phyloP scores from a whole-genome alignment of 2,329 filamentous ascomycete genomes.

The Didymella pinodella region DNA sequence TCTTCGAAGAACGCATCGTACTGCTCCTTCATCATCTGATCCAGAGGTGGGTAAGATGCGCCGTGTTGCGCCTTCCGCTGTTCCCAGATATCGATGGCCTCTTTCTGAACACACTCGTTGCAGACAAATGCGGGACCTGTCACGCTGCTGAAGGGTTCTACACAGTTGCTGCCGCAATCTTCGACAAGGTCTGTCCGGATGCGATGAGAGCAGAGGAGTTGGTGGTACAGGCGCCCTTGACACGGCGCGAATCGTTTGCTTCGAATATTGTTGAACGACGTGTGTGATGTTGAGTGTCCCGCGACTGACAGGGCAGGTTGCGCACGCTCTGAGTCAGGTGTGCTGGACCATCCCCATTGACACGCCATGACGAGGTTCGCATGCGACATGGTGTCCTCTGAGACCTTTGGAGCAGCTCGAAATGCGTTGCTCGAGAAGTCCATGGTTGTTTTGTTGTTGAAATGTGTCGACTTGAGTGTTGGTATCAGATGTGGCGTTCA shows the following conservation, averaged over 20 bases:
- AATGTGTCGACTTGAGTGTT: slow-evolving; percentile 10
- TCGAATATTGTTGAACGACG: slow-evolving; percentile 32
- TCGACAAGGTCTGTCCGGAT: slow-evolving; percentile 49
- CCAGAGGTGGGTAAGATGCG: slow-evolving; percentile 37
- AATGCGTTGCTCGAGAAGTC: slow-evolving; percentile 45
- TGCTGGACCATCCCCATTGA: slow-evolving; percentile 46
- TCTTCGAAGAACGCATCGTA: slow-evolving; percentile 46
- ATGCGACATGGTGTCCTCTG: slow-evolving; percentile 45
- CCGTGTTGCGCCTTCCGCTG: slow-evolving; percentile 39
- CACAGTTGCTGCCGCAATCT: slow-evolving; percentile 47
- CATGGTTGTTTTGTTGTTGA: slow-evolving; percentile 27
- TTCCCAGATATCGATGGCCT: slow-evolving; percentile 40
- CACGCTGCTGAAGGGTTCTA: slow-evolving; percentile 37
- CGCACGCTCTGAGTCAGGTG: slow-evolving; percentile 27
- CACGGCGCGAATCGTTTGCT: slow-evolving; percentile 45
- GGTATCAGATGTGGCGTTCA: slow-evolving; percentile 34
- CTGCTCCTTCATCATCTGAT: slow-evolving; percentile 43
- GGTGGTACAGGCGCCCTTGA: slow-evolving; percentile 47
- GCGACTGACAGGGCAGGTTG: slow-evolving; percentile 22
- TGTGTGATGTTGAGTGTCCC: slow-evolving; percentile 18
- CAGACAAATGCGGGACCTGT: slow-evolving; percentile 40
- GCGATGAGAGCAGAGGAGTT: slow-evolving; percentile 47
- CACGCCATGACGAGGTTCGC: slow-evolving; percentile 45
- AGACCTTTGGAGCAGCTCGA: slow-evolving; percentile 31
- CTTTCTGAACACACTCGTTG: slow-evolving; percentile 44